Evolutionary conservation across 192 early-diverging fungal species (phyloP), one percentile per base, ranked within the genome.

Genomic region (Linnemannia schmuckeri): DNA sequence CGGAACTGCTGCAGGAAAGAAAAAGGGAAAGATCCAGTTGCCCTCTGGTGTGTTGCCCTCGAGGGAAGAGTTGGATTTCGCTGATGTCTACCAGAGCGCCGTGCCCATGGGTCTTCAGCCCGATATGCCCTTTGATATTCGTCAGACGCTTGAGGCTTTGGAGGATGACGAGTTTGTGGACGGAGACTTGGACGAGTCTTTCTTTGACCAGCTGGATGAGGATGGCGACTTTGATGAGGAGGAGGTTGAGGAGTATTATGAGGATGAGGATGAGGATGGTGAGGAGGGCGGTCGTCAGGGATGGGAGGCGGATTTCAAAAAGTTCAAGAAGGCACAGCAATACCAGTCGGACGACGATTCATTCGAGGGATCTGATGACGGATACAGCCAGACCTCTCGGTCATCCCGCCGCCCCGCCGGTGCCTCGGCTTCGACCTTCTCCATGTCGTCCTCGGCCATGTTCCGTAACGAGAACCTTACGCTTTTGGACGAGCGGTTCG

Each of bases 381-480:
- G 85, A 82, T 52, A 91, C 84, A 70, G 78, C 27, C 70, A 76
- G 74, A 42, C 35, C 47, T 87, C 85, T n/a, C 72, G 76, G 24
- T 68, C 74, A 18, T 54, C 90, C 55, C 69, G 90, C 74, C 72
- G 88, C 83, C 49, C 79, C 0, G 79, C 33, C 33, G 84, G 84
- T 17, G 84, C 85, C 15, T 87, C 85, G 20, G 90, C 90, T 71
- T 90, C 94, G 3, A 90, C 91, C 27, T 94, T 96, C 41, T 98
- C 98, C 15, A 97, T 99, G 96, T 95, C 97, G 1, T 97, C 97
- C 24, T 97, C 97, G 9, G 94, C 95, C 57, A 96, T 99, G 96
- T 96, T 94, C 89, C 94, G 98, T 87, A 99, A 97, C 85, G 94
- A 94, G 57, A 94, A 97, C 78, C 90, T 99, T 33, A 95, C 95